Evolutionary conservation across 2,329 filamentous ascomycete species (phyloP), one percentile per base, ranked within the genome.

Genomic region (Trichoderma lentiforme): DNA sequence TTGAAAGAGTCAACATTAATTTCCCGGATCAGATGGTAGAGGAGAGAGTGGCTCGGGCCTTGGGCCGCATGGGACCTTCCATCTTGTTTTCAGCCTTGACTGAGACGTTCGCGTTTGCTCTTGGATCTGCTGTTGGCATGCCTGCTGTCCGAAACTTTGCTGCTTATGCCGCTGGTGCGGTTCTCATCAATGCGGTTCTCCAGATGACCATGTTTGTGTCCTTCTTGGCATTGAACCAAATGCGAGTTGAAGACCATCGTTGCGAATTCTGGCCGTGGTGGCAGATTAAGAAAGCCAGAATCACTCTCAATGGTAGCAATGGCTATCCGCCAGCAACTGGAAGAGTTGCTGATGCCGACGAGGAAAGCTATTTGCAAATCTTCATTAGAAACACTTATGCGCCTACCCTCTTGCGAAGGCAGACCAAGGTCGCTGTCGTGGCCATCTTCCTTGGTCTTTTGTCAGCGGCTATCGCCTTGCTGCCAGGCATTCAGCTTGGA

Each of bases 201-300:
- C 96, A 99, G 81, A 92, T 98, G 75, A 99, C 97, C 1, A 95
- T 98, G 90, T 99, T 99, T 79, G 89, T 98, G 51, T 95, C 97
- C 1, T 92, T 98, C 3, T 86, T 99, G 8, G 90, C 95, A 2
- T 87, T 97, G 72, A 99, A 99, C 78, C 96, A 99, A 82, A 89
- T 90, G 79, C 89, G 97, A 9, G 95, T 97, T 1, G 95, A 99
- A 79, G 92, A 93, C 76, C 90, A 93, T 70, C 90, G 95, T 30
- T 94, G 94, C 62, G 96, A 99, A 81, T 96, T 97, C 78, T 90
- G 98, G 79, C 97, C 96, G 5, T 99, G 93, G 82, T 84, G 97
- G 73, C 92, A 92, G 70, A 89, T 98, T 72, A 92, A 90, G 78
- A 90, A 91, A 71, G 93, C 93, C 2, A 86, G 91, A 30, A 83